A percentile compares a stretch with the other conserved stretches of the same genome.
phyloP scores from a whole-genome alignment of 2,329 filamentous ascomycete species.

The Tolypocladium amazonense region DNA sequence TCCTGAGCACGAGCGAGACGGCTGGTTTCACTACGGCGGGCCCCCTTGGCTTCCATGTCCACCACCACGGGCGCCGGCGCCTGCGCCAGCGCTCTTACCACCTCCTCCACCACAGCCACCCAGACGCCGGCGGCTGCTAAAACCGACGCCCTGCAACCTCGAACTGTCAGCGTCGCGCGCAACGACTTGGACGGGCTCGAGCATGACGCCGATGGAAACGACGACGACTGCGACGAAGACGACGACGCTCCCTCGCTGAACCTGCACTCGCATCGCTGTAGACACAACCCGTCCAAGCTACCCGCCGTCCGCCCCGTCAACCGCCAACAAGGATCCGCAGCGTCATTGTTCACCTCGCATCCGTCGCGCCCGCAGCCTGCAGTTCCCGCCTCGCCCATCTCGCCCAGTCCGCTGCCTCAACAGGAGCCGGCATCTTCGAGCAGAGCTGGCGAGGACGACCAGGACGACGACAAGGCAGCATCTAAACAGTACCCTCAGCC shows the following conservation, averaged over 20 bases:
- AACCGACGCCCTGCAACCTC: background rate
- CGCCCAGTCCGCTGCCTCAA: conserved; percentile 15
- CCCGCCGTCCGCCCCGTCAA: conserved; percentile 43
- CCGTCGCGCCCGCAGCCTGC: background rate
- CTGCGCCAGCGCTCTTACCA: conserved; percentile 2
- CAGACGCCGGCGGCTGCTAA: background rate
- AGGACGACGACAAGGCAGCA: background rate
- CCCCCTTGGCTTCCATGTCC: conserved; percentile 7
- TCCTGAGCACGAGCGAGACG: conserved; percentile 12
- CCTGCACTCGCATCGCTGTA: background rate
- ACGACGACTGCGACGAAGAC: background rate
- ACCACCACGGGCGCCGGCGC: conserved; percentile 3
- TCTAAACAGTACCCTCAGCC: background rate
- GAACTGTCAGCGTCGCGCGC: background rate
- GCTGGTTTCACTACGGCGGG: conserved; percentile 17
- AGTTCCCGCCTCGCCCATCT: conserved; percentile 10
- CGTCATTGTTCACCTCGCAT: conserved; percentile 10
- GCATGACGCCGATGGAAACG: conserved; percentile 9
- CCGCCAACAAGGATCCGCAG: conserved; percentile 21
- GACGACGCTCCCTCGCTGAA: background rate
- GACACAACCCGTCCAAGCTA: background rate
- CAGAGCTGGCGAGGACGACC: background rate
- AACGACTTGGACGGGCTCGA: background rate
- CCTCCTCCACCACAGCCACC: conserved; percentile 5
- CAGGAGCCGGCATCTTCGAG: conserved; percentile 1